Evolutionary conservation across 805 yeast species (phyloP), one percentile per base, ranked within the genome.

Genomic region (Metschnikowia hibisci): DNA sequence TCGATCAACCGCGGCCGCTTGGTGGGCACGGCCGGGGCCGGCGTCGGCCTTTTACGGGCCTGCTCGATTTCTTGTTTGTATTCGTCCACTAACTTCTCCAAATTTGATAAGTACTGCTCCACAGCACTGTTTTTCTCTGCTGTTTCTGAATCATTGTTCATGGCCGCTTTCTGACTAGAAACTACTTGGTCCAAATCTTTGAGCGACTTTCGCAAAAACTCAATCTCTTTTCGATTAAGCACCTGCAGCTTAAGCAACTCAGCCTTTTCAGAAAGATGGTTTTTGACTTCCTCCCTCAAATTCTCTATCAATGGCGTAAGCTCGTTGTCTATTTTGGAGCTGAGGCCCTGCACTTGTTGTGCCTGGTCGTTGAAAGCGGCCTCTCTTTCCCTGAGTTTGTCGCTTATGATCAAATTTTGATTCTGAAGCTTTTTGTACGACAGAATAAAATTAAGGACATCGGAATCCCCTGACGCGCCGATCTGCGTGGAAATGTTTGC

Each of bases 211-310:
- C 84, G 67, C 41, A 84, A 62, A 44, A 80, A 71, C 42, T 71
- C 77, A 23, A 81, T 73, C 54, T 84, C 90, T 47, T 77, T 78
- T 18, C 65, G 54, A n/a, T 81, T 74, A 33, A 83, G 62, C 3
- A 65, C 54, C 40, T 71, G 71, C 44, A 80, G 82, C 41, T 76
- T 73, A 38, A 78, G 77, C 5, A 77, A 56, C 43, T 81, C 61
- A 46, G 60, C 57, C 12, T 66, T 50, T 13, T 46, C 39, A 5
- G 31, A 8, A 15, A n/a, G 10, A 12, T 35, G 11, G 12, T 11
- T 20, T 2, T n/a, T 20, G 4, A 48, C 6, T 14, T 51, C 48
- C 4, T 44, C 41, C n/a, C 50, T 44, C 31, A 61, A 45, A 1
- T 42, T 23, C 1, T 43, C 34, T 3, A 55, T 43, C 27, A 53